A percentile compares a stretch with the other conserved stretches of the same genome.
Conservation (phyloP, 495 filamentous ascomycete genomes). For the Penicillium chermesinum region DNA sequence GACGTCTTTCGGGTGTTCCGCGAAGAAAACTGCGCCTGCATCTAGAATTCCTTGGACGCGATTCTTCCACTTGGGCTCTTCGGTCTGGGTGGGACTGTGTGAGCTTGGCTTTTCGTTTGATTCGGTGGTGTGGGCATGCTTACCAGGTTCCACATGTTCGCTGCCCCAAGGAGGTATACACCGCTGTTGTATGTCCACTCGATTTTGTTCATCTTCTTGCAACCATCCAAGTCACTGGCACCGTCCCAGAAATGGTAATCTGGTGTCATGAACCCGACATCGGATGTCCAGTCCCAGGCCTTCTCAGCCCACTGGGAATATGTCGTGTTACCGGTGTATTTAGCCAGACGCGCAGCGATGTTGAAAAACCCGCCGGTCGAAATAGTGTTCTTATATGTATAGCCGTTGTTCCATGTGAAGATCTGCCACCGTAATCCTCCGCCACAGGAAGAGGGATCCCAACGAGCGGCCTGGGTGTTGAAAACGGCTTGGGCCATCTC, state of each 20-base stretch:
- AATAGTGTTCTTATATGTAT: constrained; percentile 76
- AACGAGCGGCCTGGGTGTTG: constrained; percentile 65
- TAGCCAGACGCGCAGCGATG: constrained; percentile 67
- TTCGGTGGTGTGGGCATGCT: constrained; percentile 2
- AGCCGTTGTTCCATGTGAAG: constrained; percentile 71
- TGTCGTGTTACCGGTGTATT: constrained; percentile 70
- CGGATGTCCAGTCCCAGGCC: constrained; percentile 65
- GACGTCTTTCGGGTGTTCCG: constrained; percentile 38
- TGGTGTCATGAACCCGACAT: constrained; percentile 56
- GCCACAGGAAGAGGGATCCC: constrained; percentile 61
- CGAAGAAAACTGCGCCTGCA: constrained; percentile 50
- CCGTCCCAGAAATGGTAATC: constrained; percentile 64
- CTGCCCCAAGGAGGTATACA: constrained; percentile 34
- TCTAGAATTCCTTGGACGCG: constrained; percentile 57
- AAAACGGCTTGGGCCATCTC: constrained; percentile 78
- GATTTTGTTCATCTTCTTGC: constrained; percentile 28
- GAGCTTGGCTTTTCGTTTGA: background rate
- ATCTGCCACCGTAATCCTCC: constrained; percentile 86
- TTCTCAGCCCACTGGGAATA: constrained; percentile 75
- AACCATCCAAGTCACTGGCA: constrained; percentile 46
- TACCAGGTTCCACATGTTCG: constrained; percentile 38
- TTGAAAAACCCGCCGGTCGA: constrained; percentile 81
- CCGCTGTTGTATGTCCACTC: constrained; percentile 39
- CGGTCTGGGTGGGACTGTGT: constrained; percentile 16
- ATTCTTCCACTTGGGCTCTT: constrained; percentile 49